Evolutionary conservation across 345 rosid genomes (phyloP), one percentile per base, ranked within the genome.

Genomic region (Luvunga scandens): DNA sequence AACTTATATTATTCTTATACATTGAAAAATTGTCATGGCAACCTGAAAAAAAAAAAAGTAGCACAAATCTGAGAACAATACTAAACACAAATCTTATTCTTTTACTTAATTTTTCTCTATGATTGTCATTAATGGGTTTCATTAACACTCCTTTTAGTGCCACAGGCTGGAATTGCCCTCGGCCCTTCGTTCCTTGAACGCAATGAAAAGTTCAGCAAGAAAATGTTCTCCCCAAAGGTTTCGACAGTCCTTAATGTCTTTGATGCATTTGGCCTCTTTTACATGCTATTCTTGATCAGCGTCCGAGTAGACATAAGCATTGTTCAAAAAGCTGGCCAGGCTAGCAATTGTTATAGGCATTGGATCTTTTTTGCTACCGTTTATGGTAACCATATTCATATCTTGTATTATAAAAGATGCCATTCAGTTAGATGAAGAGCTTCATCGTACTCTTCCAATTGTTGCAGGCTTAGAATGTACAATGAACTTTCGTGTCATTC

Each of bases 121-220:
- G 50, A 45, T 45, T 45, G 50, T 45, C 18, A 45, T 45, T 14
- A 45, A 13, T 13, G 50, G 18, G 7, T 19, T 16, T 53, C 57
- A 53, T 53, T 18, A 50, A 16, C 21, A 50, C 56, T 50, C 5
- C 8, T 64, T 7, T 61, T 5, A 22, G 7, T 56, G n/a, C 7
- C 22, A 22, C 77, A 88, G 91, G 89, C 86, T 73, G 88, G 87
- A 38, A 81, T 88, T 14, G 74, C 66, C 68, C 7, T 88, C 61
- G 86, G 89, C 60, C 86, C 89, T 7, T 76, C 88, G 12, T 66
- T 78, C 28, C 73, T 88, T 9, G 89, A 84, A 56, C 78, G 68
- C 7, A 69, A 71, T 76, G 81, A 80, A 13, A 9, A 13, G 7
- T 79, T 83, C 73, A 57, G 34, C 69, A 9, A 67, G 1, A 61